Evolutionary conservation across 1,284 basidiomycete genomes (phyloP).

Genomic region (Ceratobasidium sp.): DNA sequence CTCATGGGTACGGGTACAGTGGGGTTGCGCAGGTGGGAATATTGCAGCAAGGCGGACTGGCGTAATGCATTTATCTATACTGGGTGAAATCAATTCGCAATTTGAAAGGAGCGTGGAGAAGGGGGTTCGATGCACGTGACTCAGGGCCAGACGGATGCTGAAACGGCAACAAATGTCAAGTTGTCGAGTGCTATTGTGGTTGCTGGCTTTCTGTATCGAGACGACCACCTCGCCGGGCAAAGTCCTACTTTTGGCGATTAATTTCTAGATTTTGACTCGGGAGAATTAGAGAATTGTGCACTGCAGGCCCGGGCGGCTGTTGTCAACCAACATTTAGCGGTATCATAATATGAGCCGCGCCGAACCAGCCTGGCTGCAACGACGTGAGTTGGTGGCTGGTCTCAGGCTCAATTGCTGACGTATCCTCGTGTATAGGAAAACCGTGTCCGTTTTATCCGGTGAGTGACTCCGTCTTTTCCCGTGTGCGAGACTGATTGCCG

Average conservation of each 20-base stretch:
- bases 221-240: too few species aligned
- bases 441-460: conserved; percentile 30
- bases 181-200: conserved; percentile 3
- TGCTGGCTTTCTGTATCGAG: too few species aligned
- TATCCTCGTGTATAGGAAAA: conserved; percentile 8
- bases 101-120: too few species aligned
- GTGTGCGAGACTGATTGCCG: background rate
- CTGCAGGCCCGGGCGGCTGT: background rate
- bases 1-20: conserved; percentile 41
- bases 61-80: background rate
- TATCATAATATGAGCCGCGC: background rate
- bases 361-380: conserved; percentile 19
- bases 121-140: too few species aligned
- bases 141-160: too few species aligned
- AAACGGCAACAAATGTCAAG: background rate
- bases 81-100: too few species aligned
- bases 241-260: too few species aligned
- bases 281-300: too few species aligned
- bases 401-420: background rate
- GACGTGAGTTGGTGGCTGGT: background rate
- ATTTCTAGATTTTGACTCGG: too few species aligned
- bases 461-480: background rate
- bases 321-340: background rate
- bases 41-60: conserved; percentile 19
- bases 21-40: conserved; percentile 4